Percentiles rank a stretch among this genome's conserved stretches.
phyloP scores from a whole-genome alignment of 345 rosid genomes.

The Murraya koenigii region DNA sequence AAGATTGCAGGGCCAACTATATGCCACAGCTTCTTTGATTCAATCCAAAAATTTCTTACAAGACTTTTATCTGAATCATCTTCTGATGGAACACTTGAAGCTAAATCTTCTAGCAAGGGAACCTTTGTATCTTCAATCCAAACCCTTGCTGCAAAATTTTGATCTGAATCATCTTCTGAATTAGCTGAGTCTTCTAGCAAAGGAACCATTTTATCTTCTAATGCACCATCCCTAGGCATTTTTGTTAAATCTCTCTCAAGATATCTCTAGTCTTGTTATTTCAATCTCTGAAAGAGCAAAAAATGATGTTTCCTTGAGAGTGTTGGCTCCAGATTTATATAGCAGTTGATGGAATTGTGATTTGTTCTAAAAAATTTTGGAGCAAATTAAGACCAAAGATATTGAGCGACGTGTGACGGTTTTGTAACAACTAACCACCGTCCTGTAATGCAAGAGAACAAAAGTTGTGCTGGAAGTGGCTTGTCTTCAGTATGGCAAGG shows the following conservation, averaged over 20 bases:
- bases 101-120: background rate
- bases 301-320: too few relatives aligned
- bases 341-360: too few relatives aligned
- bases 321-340: background rate
- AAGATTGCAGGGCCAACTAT: constrained; percentile 79
- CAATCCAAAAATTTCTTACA: constrained; percentile 40
- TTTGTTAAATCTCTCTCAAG: background rate
- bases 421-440: too few relatives aligned
- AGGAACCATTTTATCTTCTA: constrained; percentile 17
- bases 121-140: too few relatives aligned
- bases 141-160: too few relatives aligned
- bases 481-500: too few relatives aligned
- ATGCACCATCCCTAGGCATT: too few relatives aligned
- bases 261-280: background rate
- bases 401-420: background rate
- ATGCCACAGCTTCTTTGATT: constrained; percentile 80
- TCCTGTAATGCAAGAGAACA: too few relatives aligned
- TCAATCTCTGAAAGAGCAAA: too few relatives aligned
- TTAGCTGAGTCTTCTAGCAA: constrained; percentile 15
- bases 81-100: background rate
- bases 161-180: too few relatives aligned
- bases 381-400: background rate
- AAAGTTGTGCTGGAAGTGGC: too few relatives aligned
- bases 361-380: background rate
- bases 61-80: constrained; percentile 16